Percentiles rank a stretch among this genome's conserved stretches.
phyloP scores from a whole-genome alignment of 129 eudicot genomes.

The Centaurea solstitialis region DNA sequence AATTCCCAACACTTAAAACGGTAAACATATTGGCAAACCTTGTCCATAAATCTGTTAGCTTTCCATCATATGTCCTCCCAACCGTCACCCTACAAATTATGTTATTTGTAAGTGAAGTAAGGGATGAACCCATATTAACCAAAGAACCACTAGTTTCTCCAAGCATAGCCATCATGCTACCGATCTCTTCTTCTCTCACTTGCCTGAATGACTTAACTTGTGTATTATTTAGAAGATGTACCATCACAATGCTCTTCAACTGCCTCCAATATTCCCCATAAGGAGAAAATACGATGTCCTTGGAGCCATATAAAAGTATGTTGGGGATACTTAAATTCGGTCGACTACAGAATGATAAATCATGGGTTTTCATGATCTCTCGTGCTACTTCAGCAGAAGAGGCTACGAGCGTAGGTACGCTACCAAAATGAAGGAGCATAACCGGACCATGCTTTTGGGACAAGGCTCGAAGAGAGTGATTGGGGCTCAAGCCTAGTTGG shows the following conservation, averaged over 20 bases:
- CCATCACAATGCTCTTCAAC: slow-evolving; percentile 19
- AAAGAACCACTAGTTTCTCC: slow-evolving; percentile 13
- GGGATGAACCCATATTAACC: slow-evolving; percentile 12
- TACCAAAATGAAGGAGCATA: slow-evolving; percentile 35
- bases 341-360: slow-evolving; percentile 7
- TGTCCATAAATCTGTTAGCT: background rate
- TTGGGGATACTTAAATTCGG: slow-evolving; percentile 1
- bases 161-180: background rate
- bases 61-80: slow-evolving; percentile 23
- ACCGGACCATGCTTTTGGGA: slow-evolving; percentile 25
- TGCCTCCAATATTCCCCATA: slow-evolving; percentile 47
- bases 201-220: slow-evolving; percentile 26
- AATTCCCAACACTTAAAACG: slow-evolving; percentile 20
- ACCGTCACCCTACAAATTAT: slow-evolving; percentile 19
- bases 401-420: slow-evolving; percentile 18
- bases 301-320: slow-evolving; percentile 7
- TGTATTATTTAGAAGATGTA: slow-evolving; percentile 23
- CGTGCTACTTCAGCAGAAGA: slow-evolving; percentile 30
- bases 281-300: slow-evolving; percentile 18
- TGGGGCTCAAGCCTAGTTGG: slow-evolving; percentile 19
- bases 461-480: slow-evolving; percentile 32
- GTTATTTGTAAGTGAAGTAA: background rate
- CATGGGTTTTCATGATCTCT: slow-evolving; percentile 39
- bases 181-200: slow-evolving; percentile 33
- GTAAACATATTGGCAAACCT: background rate